Evolutionary conservation across 2,329 filamentous ascomycete genomes (phyloP).

Genomic region (Hypoxylon sp.): DNA sequence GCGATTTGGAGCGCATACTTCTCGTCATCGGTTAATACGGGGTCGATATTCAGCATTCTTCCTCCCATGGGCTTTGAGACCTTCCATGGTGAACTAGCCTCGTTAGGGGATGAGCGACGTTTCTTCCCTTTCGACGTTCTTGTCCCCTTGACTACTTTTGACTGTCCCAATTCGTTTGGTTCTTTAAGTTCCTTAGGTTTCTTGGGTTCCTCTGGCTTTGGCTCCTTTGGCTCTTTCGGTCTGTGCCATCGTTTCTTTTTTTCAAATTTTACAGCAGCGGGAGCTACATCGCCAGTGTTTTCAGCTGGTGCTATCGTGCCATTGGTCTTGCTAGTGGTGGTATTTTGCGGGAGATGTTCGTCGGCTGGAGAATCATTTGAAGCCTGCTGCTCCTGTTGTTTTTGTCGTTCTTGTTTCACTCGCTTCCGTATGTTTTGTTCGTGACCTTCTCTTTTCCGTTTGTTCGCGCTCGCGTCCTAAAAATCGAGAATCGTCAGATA

Average conservation of each 20-base stretch:
- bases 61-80: slow-evolving; percentile 74
- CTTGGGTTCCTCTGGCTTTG: neutral
- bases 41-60: slow-evolving; percentile 73
- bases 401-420: slow-evolving; percentile 51
- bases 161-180: neutral
- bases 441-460: slow-evolving; percentile 60
- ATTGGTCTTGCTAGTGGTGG: slow-evolving; percentile 30
- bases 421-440: slow-evolving; percentile 58
- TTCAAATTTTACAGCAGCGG: slow-evolving; percentile 19
- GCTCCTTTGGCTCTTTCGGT: slow-evolving; percentile 9
- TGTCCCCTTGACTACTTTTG: neutral
- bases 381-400: slow-evolving; percentile 46
- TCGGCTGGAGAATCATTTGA: slow-evolving; percentile 32
- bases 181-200: slow-evolving; percentile 13
- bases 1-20: slow-evolving; percentile 58
- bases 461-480: slow-evolving; percentile 56
- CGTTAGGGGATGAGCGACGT: neutral
- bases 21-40: slow-evolving; percentile 71
- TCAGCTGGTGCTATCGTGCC: slow-evolving; percentile 10
- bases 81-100: slow-evolving; percentile 59
- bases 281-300: slow-evolving; percentile 9
- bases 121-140: neutral
- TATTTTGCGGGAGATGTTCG: slow-evolving; percentile 21
- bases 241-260: slow-evolving; percentile 37
- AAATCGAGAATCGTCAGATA: slow-evolving; percentile 27